These are phyloP conservation scores for Saccharomycopsis fibuligera DNA, from an alignment of 805 yeast genomes.

Conservation along the genomic window DNA sequence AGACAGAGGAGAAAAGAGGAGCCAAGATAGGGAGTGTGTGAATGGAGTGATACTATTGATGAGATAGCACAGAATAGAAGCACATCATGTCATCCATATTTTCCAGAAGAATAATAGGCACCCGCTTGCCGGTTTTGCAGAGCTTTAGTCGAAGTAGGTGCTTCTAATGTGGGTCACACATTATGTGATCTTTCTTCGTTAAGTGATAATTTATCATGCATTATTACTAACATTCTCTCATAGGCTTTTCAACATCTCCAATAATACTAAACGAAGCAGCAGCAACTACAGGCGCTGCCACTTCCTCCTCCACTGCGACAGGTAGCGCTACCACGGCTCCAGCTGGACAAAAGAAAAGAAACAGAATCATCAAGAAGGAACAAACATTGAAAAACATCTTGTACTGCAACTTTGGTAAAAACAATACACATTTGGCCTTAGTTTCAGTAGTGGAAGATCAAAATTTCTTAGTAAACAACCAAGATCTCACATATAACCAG, in stretches of 20 bases:
- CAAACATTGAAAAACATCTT: slow-evolving; percentile 55
- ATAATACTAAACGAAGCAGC: background rate
- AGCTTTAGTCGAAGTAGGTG: too few species aligned
- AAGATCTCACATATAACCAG: slow-evolving; percentile 52
- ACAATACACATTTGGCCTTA: slow-evolving; percentile 76
- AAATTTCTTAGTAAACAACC: slow-evolving; percentile 50
- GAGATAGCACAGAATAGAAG: too few species aligned
- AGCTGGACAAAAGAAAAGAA: too few species aligned
- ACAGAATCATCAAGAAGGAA: slow-evolving; percentile 4
- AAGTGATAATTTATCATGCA: background rate
- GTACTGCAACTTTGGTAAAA: slow-evolving; percentile 70
- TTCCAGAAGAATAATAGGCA: too few species aligned
- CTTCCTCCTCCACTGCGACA: background rate
- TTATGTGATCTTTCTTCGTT: background rate
- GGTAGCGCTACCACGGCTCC: too few species aligned
- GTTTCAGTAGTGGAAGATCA: slow-evolving; percentile 63
- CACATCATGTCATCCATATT: too few species aligned
- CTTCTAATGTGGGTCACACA: too few species aligned
- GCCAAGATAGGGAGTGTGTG: too few species aligned
- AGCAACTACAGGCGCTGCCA: background rate
- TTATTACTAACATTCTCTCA: too few species aligned
- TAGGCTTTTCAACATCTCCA: slow-evolving; percentile 3
- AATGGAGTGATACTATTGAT: too few species aligned
- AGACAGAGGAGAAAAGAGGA: too few species aligned
- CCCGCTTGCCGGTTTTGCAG: too few species aligned